These are phyloP conservation scores for Linum usitatissimum DNA, from an alignment of 345 rosid genomes.

Conservation along the genomic window DNA sequence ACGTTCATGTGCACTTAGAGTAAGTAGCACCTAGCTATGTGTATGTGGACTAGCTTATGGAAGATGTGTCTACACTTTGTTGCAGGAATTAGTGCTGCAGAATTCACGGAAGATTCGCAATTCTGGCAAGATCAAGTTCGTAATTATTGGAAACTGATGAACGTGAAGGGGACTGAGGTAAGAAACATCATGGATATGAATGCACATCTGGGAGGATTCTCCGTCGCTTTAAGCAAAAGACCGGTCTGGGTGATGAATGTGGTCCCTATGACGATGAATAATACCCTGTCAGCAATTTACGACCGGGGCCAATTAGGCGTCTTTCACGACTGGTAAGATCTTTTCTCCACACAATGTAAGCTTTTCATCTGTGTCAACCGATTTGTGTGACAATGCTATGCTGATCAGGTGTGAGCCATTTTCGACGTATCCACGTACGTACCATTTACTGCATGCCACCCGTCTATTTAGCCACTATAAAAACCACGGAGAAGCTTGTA, in stretches of 20 bases:
- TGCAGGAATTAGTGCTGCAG: constrained; percentile 57
- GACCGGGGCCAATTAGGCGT: constrained; percentile 67
- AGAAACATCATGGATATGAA: constrained; percentile 92
- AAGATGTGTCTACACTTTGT: background rate
- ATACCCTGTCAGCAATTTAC: constrained; percentile 65
- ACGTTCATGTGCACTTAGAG: constrained; percentile 7
- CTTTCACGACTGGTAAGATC: constrained; percentile 83
- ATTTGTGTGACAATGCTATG: background rate
- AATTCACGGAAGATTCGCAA: constrained; percentile 39
- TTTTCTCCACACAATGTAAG: background rate
- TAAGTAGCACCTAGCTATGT: background rate
- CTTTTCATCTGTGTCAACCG: constrained; percentile 4
- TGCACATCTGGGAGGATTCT: constrained; percentile 73
- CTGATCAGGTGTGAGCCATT: constrained; percentile 77
- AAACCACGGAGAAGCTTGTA: constrained; percentile 47
- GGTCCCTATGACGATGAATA: constrained; percentile 55
- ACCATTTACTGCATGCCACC: constrained; percentile 72
- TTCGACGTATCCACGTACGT: constrained; percentile 88
- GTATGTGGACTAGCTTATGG: background rate
- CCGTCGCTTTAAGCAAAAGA: constrained; percentile 43
- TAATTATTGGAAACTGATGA: constrained; percentile 62
- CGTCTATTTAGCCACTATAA: constrained; percentile 52
- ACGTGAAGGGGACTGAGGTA: constrained; percentile 34
- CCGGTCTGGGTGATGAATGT: constrained; percentile 96
- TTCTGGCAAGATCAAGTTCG: constrained; percentile 73